Percentiles rank a stretch among this genome's conserved stretches.
These are phyloP conservation scores for Oryza punctata DNA, from an alignment of 176 grass and related monocot genomes.

Conservation along the genomic window DNA sequence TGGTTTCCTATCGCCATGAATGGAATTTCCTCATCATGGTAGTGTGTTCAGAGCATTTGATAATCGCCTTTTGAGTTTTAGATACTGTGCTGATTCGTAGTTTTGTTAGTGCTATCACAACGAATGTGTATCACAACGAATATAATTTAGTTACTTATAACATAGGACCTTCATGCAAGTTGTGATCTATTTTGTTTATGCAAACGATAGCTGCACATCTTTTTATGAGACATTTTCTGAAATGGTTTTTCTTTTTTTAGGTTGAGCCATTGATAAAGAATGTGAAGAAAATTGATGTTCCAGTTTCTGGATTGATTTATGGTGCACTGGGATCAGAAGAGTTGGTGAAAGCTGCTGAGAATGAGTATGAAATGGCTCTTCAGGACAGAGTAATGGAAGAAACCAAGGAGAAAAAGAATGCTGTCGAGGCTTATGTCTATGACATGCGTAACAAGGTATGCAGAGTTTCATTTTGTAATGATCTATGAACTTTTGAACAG, in stretches of 20 bases:
- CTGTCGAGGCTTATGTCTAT: constrained; percentile 94
- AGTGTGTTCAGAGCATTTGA: background rate
- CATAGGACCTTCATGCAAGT: background rate
- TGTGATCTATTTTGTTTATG: background rate
- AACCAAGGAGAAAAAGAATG: constrained; percentile 98
- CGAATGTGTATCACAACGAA: background rate
- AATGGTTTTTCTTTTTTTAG: constrained; percentile 34
- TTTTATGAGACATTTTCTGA: constrained; percentile 1
- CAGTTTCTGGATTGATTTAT: constrained; percentile 69
- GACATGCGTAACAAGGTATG: constrained; percentile 93
- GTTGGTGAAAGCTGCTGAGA: constrained; percentile 75
- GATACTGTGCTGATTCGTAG: background rate
- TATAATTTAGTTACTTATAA: constrained; percentile 6
- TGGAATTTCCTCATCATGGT: background rate
- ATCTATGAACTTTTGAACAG: background rate
- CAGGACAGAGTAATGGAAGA: constrained; percentile 92
- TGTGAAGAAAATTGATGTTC: constrained; percentile 62
- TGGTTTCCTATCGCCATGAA: background rate
- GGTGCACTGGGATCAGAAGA: constrained; percentile 61
- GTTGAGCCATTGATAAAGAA: constrained; percentile 55
- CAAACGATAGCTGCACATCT: background rate
- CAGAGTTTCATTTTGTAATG: background rate
- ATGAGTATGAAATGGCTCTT: constrained; percentile 92
- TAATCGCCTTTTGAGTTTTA: background rate
- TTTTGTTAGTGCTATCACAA: constrained; percentile 8